Evolutionary conservation across 345 rosid species (phyloP), one percentile per base, ranked within the genome.

Genomic region (Firmiana major): DNA sequence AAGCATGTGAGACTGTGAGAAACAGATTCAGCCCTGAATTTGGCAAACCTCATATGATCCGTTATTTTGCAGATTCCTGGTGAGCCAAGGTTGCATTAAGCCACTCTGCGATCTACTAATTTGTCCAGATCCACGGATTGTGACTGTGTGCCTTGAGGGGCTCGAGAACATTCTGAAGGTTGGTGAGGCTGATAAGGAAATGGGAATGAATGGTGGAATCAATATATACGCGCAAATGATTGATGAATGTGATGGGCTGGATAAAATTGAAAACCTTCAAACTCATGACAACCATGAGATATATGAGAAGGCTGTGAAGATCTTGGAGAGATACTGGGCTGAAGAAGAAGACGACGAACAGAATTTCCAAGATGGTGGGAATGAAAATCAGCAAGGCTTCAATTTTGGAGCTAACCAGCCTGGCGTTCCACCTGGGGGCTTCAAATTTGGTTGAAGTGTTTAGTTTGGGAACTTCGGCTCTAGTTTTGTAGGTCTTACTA

Each of bases 141-240:
- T 90, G 79, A 90, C 94, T 1, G 97, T 92, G 68, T 90, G 97
- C 86, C 92, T 92, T 0, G 97, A 92, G 78, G 97, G 94, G 31
- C 89, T 92, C 7, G 94, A 92, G 78, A 92, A 91, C 87, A 87
- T 92, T 69, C 88, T 93, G 80, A 93, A 91, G 89, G 89, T 87
- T 42, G 92, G 97, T 58, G 97, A 93, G 83, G 89, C 92, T 28
- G 94, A 91, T 82, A 91, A 87, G 83, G 93, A 91, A 49, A 78
- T 79, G 86, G 94, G 96, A 76, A 58, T 83, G 81, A 88, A 86
- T 19, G 81, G 63, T 31, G 86, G 90, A 59, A 78, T 93, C 46
- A 91, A 91, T 84, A 77, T 87, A 3, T 91, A 83, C 53, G 92
- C 91, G 1, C 91, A 88, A 63, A 79, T 90, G 86, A 80, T 93